These are phyloP conservation scores for Waltiozyma sp. DNA, from an alignment of 1,139 yeast genomes.

Conservation along the genomic window DNA sequence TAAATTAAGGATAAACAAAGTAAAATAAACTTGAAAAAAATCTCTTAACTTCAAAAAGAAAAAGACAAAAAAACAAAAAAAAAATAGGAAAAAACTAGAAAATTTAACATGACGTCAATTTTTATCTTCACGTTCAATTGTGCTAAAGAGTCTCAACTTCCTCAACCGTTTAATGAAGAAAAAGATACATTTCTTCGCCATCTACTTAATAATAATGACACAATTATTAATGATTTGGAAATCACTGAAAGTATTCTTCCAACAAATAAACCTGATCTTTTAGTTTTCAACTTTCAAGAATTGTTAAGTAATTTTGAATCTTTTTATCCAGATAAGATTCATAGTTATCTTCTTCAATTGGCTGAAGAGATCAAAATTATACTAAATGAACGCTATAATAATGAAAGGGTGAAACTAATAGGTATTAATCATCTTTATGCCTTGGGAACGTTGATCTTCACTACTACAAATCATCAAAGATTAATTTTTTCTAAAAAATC, in stretches of 20 bases:
- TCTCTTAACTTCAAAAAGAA: no score
- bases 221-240: no score
- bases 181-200: background rate
- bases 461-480: background rate
- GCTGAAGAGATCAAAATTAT: background rate
- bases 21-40: no score
- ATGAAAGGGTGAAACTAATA: background rate
- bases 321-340: background rate
- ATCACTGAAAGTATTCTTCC: background rate
- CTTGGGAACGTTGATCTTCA: background rate
- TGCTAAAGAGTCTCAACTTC: background rate
- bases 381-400: background rate
- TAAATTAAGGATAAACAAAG: no score
- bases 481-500: background rate
- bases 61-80: no score
- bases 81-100: no score
- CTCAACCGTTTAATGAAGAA: background rate
- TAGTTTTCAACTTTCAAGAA: background rate
- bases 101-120: no score
- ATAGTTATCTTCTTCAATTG: background rate
- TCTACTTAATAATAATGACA: background rate
- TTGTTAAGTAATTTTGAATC: background rate
- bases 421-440: background rate
- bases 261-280: background rate
- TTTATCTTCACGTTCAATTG: background rate